Evolutionary conservation across 163 green algal genomes (phyloP), one percentile per base, ranked within the genome.

Genomic region (Volvox carteri): DNA sequence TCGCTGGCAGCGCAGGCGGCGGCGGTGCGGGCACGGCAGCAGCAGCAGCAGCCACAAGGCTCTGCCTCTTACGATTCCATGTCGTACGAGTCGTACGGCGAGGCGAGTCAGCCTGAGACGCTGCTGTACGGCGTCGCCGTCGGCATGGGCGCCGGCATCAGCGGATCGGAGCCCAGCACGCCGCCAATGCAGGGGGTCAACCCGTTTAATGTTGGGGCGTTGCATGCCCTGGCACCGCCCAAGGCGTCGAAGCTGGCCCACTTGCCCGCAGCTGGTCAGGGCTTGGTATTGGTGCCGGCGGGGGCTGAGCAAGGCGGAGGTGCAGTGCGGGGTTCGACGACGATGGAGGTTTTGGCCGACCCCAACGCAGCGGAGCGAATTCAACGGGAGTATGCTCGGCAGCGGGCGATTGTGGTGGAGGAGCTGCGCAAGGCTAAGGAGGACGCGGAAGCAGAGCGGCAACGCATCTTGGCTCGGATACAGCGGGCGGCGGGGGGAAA

Each of bases 351-450:
- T 16, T 37, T 7, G 18, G 70, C 77, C 52, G 90, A 86, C 56
- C 67, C 67, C 54, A 70, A 72, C 25, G 85, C 65, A 0, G 74
- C 73, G 54, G 86, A 67, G 18, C 85, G 92, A 30, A 87, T 93
- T 33, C 90, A 93, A 86, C 80, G 75, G 7, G 91, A 94, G 50
- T 95, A 95, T 84, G 25, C 86, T 16, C 85, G 86, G 70, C 90
- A 93, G 68, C 81, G 81, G 46, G 65, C 81, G 67, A 28, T 72
- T n/a, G 90, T 96, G 72, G 39, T 96, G 35, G 89, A 93, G 35
- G 91, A 95, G 85, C 87, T 96, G 41, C 67, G 78, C 58, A 54
- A 41, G 25, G 91, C 92, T 8, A 96, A 96, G 84, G 90, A 94
- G 68, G 90, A 93, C 14, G 93, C 93, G 19, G 93, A 96, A 90